Evolutionary conservation across 345 rosid species (phyloP).

Genomic region (Anacardium occidentale): DNA sequence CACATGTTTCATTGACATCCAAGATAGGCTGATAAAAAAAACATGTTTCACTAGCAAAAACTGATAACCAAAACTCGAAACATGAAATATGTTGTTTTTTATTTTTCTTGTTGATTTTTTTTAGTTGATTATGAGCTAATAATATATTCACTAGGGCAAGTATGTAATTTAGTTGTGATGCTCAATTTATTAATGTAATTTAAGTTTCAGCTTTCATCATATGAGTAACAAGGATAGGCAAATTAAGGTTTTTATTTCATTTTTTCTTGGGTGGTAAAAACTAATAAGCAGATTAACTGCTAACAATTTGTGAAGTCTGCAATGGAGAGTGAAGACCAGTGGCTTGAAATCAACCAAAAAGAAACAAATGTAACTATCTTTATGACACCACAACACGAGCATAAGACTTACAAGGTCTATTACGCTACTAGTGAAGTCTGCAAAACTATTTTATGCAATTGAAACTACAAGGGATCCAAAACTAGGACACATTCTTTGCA

Average conservation of each 20-base stretch:
- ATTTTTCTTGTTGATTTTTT: too few species aligned
- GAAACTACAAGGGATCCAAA: neutral
- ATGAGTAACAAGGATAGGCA: too few species aligned
- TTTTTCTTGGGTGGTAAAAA: neutral
- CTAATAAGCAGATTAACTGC: neutral
- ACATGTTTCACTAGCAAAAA: too few species aligned
- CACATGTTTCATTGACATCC: too few species aligned
- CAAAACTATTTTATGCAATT: neutral
- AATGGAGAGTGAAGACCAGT: constrained; percentile 9
- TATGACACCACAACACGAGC: neutral
- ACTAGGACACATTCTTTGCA: neutral
- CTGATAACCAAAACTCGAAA: too few species aligned
- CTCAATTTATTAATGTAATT: too few species aligned
- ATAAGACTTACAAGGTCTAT: neutral
- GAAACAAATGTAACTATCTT: neutral
- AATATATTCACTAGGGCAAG: too few species aligned
- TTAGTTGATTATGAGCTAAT: too few species aligned
- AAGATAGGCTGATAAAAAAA: too few species aligned
- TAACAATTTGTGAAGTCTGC: constrained; percentile 28
- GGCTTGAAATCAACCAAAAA: neutral
- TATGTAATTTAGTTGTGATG: too few species aligned
- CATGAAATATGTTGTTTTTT: too few species aligned
- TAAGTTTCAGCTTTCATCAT: too few species aligned
- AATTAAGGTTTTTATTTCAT: neutral
- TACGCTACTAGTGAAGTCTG: neutral